These are phyloP conservation scores for Blastobotrys ciferrii DNA, from an alignment of 1,139 yeast genomes.

Conservation along the genomic window DNA sequence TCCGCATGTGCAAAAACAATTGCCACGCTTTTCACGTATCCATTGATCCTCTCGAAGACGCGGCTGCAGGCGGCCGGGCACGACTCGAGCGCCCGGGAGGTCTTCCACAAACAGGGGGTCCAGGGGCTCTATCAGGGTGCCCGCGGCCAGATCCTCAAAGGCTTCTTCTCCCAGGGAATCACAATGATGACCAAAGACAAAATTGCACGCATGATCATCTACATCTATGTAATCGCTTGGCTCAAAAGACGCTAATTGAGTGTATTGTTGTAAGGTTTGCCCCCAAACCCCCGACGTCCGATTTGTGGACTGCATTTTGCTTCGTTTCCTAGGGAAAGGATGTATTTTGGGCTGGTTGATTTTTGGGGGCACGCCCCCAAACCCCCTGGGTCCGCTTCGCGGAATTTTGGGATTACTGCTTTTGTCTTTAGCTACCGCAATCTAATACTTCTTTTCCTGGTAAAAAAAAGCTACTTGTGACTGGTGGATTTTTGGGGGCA, in stretches of 20 bases:
- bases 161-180: slow-evolving; percentile 38
- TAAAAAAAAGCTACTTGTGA: too few relatives aligned
- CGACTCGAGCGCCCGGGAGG: slow-evolving; percentile 9
- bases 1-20: slow-evolving; percentile 38
- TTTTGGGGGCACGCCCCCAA: too few relatives aligned
- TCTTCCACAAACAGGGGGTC: slow-evolving; percentile 55
- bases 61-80: slow-evolving; percentile 66
- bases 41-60: slow-evolving; percentile 55
- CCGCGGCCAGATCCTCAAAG: slow-evolving; percentile 36
- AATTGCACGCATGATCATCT: slow-evolving; percentile 32
- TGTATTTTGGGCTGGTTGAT: too few relatives aligned
- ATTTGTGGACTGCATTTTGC: too few relatives aligned
- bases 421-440: too few relatives aligned
- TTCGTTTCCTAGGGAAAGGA: too few relatives aligned
- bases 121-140: slow-evolving; percentile 69
- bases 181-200: slow-evolving; percentile 39
- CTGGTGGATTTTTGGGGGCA: too few relatives aligned
- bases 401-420: too few relatives aligned
- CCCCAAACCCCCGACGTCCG: too few relatives aligned
- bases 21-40: slow-evolving; percentile 37
- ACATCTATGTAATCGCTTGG: slow-evolving; percentile 20
- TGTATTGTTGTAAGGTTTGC: too few relatives aligned
- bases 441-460: too few relatives aligned
- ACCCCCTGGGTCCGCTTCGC: too few relatives aligned
- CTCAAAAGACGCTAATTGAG: slow-evolving; percentile 1